Evolutionary conservation across 148 eudicot genomes (phyloP).

Genomic region (Diospyros kaki): DNA sequence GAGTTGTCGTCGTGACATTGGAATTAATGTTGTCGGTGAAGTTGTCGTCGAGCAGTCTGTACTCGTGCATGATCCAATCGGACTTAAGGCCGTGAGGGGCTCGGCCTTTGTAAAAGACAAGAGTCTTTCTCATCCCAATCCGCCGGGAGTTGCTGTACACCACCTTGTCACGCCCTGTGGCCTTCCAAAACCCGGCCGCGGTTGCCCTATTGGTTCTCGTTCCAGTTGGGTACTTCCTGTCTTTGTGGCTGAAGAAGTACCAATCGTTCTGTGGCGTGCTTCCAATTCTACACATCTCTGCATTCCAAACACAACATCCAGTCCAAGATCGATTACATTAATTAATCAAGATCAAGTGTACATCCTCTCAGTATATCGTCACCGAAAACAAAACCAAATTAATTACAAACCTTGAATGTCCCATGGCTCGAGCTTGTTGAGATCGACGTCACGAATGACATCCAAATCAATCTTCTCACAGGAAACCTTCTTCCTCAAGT

Average conservation of each 20-base stretch:
- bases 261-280: conserved; percentile 29
- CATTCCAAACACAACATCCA: too few species aligned
- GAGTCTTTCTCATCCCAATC: conserved; percentile 29
- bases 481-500: conserved; percentile 81
- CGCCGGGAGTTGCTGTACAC: conserved; percentile 4
- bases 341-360: neutral
- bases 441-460: conserved; percentile 92
- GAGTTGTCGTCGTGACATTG: too few species aligned
- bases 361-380: neutral
- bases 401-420: conserved; percentile 75
- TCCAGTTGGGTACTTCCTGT: conserved; percentile 30
- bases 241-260: conserved; percentile 37
- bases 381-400: neutral
- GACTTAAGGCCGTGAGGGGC: conserved; percentile 23
- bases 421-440: conserved; percentile 98
- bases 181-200: conserved; percentile 22
- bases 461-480: conserved; percentile 85
- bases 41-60: conserved; percentile 14
- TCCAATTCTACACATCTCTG: conserved; percentile 29
- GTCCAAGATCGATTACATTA: too few species aligned
- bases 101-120: conserved; percentile 24
- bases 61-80: conserved; percentile 30
- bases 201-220: conserved; percentile 24
- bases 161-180: conserved; percentile 24
- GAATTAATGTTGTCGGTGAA: neutral